Evolutionary conservation across 2,329 filamentous ascomycete species (phyloP).

Genomic region (Polytolypa hystricis): DNA sequence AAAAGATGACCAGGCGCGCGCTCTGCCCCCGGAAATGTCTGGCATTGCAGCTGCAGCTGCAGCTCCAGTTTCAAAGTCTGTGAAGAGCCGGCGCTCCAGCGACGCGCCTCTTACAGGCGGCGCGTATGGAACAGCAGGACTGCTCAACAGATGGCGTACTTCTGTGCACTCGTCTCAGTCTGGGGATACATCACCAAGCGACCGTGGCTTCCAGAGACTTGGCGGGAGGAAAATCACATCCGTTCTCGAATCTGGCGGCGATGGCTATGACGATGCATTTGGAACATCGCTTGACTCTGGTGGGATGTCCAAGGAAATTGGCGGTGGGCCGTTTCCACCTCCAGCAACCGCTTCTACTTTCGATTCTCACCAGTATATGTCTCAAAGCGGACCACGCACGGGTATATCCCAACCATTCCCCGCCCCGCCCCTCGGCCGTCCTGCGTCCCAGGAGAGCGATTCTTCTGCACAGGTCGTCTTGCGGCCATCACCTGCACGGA

Average conservation of each 20-base stretch:
- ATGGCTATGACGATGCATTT: constrained; percentile 31
- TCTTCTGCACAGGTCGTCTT: constrained; percentile 24
- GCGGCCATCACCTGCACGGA: constrained; percentile 33
- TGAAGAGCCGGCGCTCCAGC: constrained; percentile 30
- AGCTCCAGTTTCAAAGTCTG: constrained; percentile 8
- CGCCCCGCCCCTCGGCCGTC: constrained; percentile 11
- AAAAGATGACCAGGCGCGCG: constrained; percentile 4
- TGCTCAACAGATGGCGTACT: constrained; percentile 32
- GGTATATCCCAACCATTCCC: constrained; percentile 6
- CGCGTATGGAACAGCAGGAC: constrained; percentile 24
- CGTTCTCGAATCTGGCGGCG: constrained; percentile 36
- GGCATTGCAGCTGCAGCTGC: constrained; percentile 9
- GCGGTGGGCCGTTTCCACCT: neutral
- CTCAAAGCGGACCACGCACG: constrained; percentile 3
- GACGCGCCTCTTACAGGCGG: constrained; percentile 28
- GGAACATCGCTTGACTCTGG: constrained; percentile 16
- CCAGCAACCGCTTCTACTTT: constrained; percentile 1
- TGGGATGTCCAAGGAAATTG: constrained; percentile 17
- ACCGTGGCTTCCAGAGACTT: constrained; percentile 40
- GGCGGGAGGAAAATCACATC: constrained; percentile 38
- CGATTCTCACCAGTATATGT: constrained; percentile 8
- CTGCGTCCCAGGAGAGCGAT: constrained; percentile 12
- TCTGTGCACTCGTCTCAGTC: constrained; percentile 26
- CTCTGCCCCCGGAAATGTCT: constrained; percentile 9
- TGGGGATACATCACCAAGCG: constrained; percentile 25